Evolutionary conservation across 129 eudicot genomes (phyloP), one percentile per base, ranked within the genome.

Genomic region (Centaurea solstitialis): DNA sequence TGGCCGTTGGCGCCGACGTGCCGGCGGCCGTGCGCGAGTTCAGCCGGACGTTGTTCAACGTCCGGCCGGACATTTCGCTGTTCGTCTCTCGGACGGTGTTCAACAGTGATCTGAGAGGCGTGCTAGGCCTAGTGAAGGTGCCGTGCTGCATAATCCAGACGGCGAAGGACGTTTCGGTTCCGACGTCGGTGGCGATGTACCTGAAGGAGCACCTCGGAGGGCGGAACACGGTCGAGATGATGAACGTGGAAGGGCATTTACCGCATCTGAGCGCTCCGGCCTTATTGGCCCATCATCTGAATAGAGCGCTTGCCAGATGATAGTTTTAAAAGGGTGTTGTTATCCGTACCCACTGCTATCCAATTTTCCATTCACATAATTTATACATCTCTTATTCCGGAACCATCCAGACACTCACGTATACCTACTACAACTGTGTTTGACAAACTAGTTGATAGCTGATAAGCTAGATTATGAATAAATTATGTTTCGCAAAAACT

Each of bases 1-100:
- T 96, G 15, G 93, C 99, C 10, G 99, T 96, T 8, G 99, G 99
- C 7, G 99, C 99, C 0, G 99, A 96, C 68, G 99, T 96, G 22
- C 99, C 99, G 39, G 86, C 91, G 2, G 99, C 98, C 21, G 98
- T 96, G 33, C 86, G 93, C 5, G 99, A 96, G 80, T 93, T 96
- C 85, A 96, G 99, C 76, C 94, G 98, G 73, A 96, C 99, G 6
- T 57, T 96, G 21, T 96, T 96, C 87, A 96, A 93, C 87, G 92
- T 96, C 84, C 85, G 99, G 83, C 99, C 99, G 4, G 99, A 95
- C 70, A 95, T 95, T 15, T 79, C 99, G 4, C 85, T 95, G 1
- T 93, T 88, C 74, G 99, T 91, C 3, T 91, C 92, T 0, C 79
- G 89, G 5, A 85, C 85, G 0, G 99, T 93, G 0, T 96, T 93